These are phyloP conservation scores for Syzygium malaccense DNA, from an alignment of 441 rosid genomes.

Conservation along the genomic window DNA sequence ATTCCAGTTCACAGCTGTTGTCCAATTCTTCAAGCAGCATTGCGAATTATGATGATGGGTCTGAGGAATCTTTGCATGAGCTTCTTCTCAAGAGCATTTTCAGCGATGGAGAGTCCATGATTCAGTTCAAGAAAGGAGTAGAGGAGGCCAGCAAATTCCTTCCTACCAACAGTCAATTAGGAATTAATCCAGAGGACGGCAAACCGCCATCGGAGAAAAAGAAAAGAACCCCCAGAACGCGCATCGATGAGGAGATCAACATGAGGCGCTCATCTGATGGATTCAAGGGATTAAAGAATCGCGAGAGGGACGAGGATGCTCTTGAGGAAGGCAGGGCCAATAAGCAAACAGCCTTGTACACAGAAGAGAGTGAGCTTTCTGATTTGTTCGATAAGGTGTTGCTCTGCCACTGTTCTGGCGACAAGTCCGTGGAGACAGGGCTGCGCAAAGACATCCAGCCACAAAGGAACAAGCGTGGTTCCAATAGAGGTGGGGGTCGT, in stretches of 20 bases:
- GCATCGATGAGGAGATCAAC: neutral
- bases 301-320: neutral
- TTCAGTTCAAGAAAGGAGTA: neutral
- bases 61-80: neutral
- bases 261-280: neutral
- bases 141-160: constrained; percentile 1
- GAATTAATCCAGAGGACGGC: neutral
- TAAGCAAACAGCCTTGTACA: neutral
- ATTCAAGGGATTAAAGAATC: neutral
- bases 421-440: neutral
- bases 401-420: neutral
- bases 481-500: neutral
- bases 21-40: neutral
- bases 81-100: neutral
- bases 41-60: neutral
- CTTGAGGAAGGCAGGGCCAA: neutral
- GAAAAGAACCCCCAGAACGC: neutral
- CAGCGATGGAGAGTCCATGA: neutral
- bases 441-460: neutral
- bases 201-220: neutral
- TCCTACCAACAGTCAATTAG: neutral
- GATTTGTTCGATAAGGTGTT: neutral
- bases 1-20: neutral
- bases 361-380: neutral
- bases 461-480: neutral